phyloP scores from a whole-genome alignment of 78 protist genomes.

The Dictyostelium capitatum region DNA sequence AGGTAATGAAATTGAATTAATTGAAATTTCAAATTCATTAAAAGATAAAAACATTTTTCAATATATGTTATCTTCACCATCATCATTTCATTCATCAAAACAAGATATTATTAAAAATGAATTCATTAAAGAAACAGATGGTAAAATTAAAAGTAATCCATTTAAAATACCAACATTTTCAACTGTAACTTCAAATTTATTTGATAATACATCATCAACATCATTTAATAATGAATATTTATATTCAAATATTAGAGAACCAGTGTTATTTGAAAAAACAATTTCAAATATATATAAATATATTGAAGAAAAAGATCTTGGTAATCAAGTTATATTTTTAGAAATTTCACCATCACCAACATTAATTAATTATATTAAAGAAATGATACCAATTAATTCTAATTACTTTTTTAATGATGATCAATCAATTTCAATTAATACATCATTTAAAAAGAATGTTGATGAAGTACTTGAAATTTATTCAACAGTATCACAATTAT shows the following conservation, averaged over 20 bases:
- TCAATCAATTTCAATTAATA: neutral
- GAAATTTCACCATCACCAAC: conserved; percentile 79
- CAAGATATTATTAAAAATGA: neutral
- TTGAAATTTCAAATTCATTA: neutral
- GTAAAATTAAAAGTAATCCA: neutral
- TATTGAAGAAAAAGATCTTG: neutral
- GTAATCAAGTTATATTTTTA: conserved; percentile 26
- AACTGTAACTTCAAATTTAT: neutral
- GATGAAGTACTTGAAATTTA: neutral
- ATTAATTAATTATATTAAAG: conserved; percentile 38
- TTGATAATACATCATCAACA: conserved; percentile 24
- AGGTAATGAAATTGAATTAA: neutral
- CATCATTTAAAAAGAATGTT: conserved; percentile 32
- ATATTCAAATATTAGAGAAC: conserved; percentile 37
- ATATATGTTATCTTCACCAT: neutral
- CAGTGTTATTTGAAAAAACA: conserved; percentile 26
- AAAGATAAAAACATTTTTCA: neutral
- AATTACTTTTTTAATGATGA: neutral
- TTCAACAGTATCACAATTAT: conserved; percentile 12
- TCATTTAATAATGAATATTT: neutral
- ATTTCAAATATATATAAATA: conserved; percentile 21
- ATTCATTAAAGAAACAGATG: neutral
- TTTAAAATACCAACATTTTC: no score
- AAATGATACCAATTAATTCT: neutral
- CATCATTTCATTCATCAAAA: neutral